Percentiles rank a stretch among this genome's conserved stretches.
Conservation (phyloP, 1,139 yeast genomes). For the Sugiyamaella grinbergsii region DNA sequence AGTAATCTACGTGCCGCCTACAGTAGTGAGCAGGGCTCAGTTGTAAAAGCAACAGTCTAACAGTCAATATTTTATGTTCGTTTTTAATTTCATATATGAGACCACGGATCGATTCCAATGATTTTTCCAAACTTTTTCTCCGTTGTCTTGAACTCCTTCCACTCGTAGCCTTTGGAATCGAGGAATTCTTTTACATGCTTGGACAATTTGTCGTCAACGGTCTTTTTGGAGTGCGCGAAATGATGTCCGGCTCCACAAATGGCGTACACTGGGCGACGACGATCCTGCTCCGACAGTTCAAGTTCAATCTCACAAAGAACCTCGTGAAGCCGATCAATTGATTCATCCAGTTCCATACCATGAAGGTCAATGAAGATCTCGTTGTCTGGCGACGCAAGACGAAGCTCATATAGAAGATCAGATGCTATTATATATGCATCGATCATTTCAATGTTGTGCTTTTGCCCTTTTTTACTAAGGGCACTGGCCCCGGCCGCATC, state of each 20-base stretch:
- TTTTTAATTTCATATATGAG: slow-evolving; percentile 28
- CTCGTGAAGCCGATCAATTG: slow-evolving; percentile 39
- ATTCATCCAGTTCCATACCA: slow-evolving; percentile 45
- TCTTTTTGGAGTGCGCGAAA: slow-evolving; percentile 25
- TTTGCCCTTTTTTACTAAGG: slow-evolving; percentile 44
- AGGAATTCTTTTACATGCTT: slow-evolving; percentile 38
- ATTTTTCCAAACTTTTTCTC: slow-evolving; percentile 41
- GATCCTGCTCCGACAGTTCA: slow-evolving; percentile 29
- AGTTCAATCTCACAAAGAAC: slow-evolving; percentile 36
- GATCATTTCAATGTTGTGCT: slow-evolving; percentile 36
- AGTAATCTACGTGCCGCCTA: too few relatives aligned
- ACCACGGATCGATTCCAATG: slow-evolving; percentile 47
- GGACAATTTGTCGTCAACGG: slow-evolving; percentile 39
- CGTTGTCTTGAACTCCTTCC: slow-evolving; percentile 40
- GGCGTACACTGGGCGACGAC: slow-evolving; percentile 40
- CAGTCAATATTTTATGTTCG: slow-evolving; percentile 4
- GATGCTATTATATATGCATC: slow-evolving; percentile 35
- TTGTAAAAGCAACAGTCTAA: too few relatives aligned
- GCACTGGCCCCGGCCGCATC: slow-evolving; percentile 45
- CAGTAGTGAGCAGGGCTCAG: not conserved
- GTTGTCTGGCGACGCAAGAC: slow-evolving; percentile 27
- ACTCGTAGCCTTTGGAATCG: slow-evolving; percentile 44
- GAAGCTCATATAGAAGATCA: slow-evolving; percentile 33
- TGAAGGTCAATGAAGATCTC: slow-evolving; percentile 46
- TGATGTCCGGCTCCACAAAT: slow-evolving; percentile 42